Evolutionary conservation across 2,329 filamentous ascomycete genomes (phyloP), one percentile per base, ranked within the genome.

Genomic region (Fusarium sp.): DNA sequence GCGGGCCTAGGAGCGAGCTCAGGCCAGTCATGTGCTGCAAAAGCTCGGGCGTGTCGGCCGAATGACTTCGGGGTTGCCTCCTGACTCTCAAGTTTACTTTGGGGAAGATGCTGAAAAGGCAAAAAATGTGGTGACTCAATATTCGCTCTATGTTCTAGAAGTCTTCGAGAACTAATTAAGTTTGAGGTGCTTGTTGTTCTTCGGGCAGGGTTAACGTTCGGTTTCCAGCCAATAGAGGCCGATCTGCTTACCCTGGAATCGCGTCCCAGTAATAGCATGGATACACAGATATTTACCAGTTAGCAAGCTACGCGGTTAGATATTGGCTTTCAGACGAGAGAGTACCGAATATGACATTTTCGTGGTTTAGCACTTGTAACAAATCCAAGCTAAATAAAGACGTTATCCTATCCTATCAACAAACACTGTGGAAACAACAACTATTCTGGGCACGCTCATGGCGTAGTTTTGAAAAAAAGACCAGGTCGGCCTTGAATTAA

Each of bases 331-430:
- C n/a, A n/a, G n/a, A n/a, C n/a, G n/a, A n/a, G n/a, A n/a, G n/a
- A n/a, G n/a, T n/a, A n/a, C n/a, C n/a, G n/a, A n/a, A n/a, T n/a
- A n/a, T n/a, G n/a, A n/a, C n/a, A n/a, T n/a, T n/a, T n/a, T n/a
- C n/a, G n/a, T n/a, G n/a, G n/a, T n/a, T n/a, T n/a, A n/a, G 13
- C 0, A 24, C 12, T 15, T 24, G 6, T 0, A 16, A 1, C n/a
- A 12, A 41, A 16, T 24, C 16, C 6, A 12, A 16, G 0, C 9
- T 7, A 6, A 16, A 41, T 24, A 0, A 6, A 16, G n/a, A 7
- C 4, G 9, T n/a, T n/a, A n/a, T n/a, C n/a, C n/a, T n/a, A n/a
- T n/a, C n/a, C n/a, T n/a, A n/a, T n/a, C n/a, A n/a, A n/a, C n/a
- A n/a, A n/a, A n/a, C n/a, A n/a, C n/a, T n/a, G n/a, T n/a, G n/a